Percentiles rank a stretch among this genome's conserved stretches.
Conservation (phyloP, 2,329 filamentous ascomycete genomes). For the Hypoxylon sp. region DNA sequence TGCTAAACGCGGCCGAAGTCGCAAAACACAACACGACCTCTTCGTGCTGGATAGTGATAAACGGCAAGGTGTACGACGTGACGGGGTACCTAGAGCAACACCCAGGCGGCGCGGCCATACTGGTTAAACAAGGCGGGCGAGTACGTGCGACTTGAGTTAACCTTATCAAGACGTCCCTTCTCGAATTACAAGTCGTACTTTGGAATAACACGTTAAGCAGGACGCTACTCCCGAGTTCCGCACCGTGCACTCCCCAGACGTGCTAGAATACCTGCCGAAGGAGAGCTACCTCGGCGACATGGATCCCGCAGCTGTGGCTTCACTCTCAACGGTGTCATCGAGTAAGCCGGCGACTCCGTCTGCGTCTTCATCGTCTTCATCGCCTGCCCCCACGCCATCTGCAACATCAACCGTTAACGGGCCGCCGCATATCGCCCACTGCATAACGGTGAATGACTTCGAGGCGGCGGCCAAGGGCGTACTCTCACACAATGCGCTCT, state of each 20-base stretch:
- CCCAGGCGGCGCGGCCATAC: slow-evolving; percentile 52
- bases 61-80: slow-evolving; percentile 56
- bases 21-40: slow-evolving; percentile 54
- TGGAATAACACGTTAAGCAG: slow-evolving; percentile 36
- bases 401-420: neutral
- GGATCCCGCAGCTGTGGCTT: slow-evolving; percentile 45
- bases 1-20: slow-evolving; percentile 54
- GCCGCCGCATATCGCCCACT: slow-evolving; percentile 51
- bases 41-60: slow-evolving; percentile 58
- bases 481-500: slow-evolving; percentile 71
- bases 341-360: slow-evolving; percentile 13
- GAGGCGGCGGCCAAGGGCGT: slow-evolving; percentile 63
- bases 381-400: neutral
- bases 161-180: neutral
- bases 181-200: neutral
- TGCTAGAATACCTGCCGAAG: slow-evolving; percentile 52
- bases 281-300: slow-evolving; percentile 52
- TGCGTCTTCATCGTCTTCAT: slow-evolving; percentile 20
- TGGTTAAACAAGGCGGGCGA: slow-evolving; percentile 52
- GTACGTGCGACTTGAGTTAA: slow-evolving; percentile 44
- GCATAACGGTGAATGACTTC: slow-evolving; percentile 63
- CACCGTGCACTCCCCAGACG: slow-evolving; percentile 52
- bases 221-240: slow-evolving; percentile 55
- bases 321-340: slow-evolving; percentile 43
- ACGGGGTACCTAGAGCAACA: slow-evolving; percentile 56